A percentile compares a stretch with the other conserved stretches of the same genome.
phyloP scores from a whole-genome alignment of 1,284 basidiomycete genomes.

The Microbotryomycetes sp. region DNA sequence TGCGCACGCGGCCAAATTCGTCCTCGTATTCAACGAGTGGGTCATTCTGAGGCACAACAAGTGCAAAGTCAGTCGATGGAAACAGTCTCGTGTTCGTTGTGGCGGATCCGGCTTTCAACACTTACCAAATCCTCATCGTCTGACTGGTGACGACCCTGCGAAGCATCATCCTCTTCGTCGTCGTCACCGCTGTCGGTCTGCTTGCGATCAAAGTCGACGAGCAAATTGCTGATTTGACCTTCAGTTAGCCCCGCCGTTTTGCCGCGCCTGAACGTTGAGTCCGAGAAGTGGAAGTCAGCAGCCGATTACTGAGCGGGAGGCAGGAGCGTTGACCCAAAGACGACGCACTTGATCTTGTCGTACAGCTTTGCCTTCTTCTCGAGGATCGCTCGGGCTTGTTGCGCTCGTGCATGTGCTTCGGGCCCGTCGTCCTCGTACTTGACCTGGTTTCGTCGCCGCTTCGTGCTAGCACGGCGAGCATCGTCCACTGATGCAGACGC shows the following conservation, averaged over 20 bases:
- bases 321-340: background rate
- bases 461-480: no score
- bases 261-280: slow-evolving; percentile 49
- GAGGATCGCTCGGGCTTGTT: slow-evolving; percentile 13
- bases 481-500: no score
- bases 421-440: slow-evolving; percentile 19
- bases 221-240: slow-evolving; percentile 62
- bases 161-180: slow-evolving; percentile 32
- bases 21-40: slow-evolving; percentile 77
- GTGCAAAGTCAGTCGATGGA: background rate
- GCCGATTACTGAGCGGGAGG: background rate
- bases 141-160: slow-evolving; percentile 25
- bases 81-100: slow-evolving; percentile 1
- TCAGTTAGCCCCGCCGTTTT: slow-evolving; percentile 72
- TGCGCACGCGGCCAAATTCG: slow-evolving; percentile 71
- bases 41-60: slow-evolving; percentile 46
- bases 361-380: slow-evolving; percentile 35
- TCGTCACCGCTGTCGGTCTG: slow-evolving; percentile 43
- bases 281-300: background rate
- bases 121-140: slow-evolving; percentile 26
- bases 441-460: slow-evolving; percentile 12
- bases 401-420: background rate
- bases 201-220: slow-evolving; percentile 80
- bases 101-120: slow-evolving; percentile 11
- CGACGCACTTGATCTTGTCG: slow-evolving; percentile 29